Base-by-base conservation (phyloP, 352 stramenopile species). In the Thraustochytrium sp. region DNA sequence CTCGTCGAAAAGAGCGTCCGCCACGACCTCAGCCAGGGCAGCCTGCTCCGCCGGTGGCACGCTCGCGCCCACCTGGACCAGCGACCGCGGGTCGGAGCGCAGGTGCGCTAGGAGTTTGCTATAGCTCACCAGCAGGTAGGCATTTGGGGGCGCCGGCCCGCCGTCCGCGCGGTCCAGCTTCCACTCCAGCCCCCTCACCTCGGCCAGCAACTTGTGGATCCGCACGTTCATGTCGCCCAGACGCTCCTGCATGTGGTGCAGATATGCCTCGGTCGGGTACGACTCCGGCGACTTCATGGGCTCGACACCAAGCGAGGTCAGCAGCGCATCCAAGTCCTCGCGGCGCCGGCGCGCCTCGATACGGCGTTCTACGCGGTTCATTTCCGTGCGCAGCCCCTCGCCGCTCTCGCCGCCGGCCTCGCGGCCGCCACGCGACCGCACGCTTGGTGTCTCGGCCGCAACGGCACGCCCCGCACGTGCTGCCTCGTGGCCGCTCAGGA, bases 101-200 rank as follows among this genome's bases (percentile, higher is more conserved):
- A 80, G 37, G 26, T 34, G n/a, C 5, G 48, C 26, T 23, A 80
- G 68, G 21, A 80, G 11, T 1, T 63, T 68, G 49, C 68, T 80
- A 3, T 80, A 80, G 68, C 68, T 80, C 23, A 80, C 68, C 13
- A 80, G 49, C 18, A 80, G n/a, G 51, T 80, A 80, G 0, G 68
- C 68, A 26, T 80, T 46, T 0, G 68, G 68, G 18, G 48, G n/a
- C 9, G 48, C 68, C 5, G 31, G 34, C n/a, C 40, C 68, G 9
- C 5, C 46, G 23, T 55, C 31, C 31, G 76, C 21, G 16, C 63
- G 31, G 21, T 80, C 31, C 0, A 80, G 53, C 38, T 80, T 80
- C 68, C 68, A 80, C 68, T 80, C 48, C 8, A 80, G 37, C 9
- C 68, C 53, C 5, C 68, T 42, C 23, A 80, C 68, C 68, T 80